These are phyloP conservation scores for Solanum rostratum DNA, from an alignment of 257 asterid species.

Conservation along the genomic window DNA sequence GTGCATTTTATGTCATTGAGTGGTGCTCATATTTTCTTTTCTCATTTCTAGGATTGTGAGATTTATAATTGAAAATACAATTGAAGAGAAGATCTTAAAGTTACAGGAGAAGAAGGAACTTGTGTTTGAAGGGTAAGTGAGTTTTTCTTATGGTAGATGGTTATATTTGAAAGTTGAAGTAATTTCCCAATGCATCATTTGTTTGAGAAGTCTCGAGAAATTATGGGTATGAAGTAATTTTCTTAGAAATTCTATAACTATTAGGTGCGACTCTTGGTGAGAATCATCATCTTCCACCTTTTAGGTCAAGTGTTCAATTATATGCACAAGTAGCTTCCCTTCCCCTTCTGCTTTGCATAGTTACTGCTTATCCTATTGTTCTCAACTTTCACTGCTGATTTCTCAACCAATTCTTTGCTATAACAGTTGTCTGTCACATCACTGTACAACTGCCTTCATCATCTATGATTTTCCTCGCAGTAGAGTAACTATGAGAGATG, in stretches of 20 bases:
- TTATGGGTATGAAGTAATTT: background rate
- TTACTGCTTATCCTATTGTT: background rate
- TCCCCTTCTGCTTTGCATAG: background rate
- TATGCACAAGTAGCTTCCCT: background rate
- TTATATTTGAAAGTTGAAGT: background rate
- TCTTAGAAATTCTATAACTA: background rate
- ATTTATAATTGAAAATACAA: conserved; percentile 66
- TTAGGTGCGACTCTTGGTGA: background rate
- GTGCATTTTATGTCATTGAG: background rate
- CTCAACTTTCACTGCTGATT: background rate
- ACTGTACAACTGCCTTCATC: background rate
- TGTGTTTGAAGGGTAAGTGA: conserved; percentile 80
- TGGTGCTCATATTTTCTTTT: background rate
- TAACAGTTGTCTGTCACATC: background rate
- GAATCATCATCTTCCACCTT: background rate
- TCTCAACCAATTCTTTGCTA: background rate
- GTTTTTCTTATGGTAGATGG: background rate
- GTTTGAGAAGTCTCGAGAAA: background rate
- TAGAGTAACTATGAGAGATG: background rate
- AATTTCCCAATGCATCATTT: background rate
- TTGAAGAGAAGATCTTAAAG: conserved; percentile 86
- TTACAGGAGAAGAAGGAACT: conserved; percentile 92
- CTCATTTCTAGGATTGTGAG: conserved; percentile 55
- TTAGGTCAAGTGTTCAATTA: background rate
- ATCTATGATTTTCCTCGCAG: background rate